These are phyloP conservation scores for Alternaria consortialis DNA, from an alignment of 2,329 filamentous ascomycete genomes.

Conservation along the genomic window DNA sequence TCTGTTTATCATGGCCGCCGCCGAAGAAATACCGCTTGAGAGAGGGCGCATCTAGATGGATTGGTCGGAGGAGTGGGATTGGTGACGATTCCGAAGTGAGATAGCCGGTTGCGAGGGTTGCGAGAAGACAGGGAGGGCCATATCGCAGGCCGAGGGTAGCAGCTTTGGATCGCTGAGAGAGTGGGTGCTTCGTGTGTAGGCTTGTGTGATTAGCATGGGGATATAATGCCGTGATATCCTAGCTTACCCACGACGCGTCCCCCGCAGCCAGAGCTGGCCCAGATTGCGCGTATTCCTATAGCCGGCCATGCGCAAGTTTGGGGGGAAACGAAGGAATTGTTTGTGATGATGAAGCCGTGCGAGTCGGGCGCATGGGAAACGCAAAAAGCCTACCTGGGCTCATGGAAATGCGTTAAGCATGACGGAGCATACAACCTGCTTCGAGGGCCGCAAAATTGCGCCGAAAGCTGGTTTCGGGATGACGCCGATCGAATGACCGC, in stretches of 20 bases:
- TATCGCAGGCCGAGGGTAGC: constrained; percentile 36
- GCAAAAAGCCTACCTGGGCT: constrained; percentile 30
- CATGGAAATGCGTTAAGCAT: constrained; percentile 38
- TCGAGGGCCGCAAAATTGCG: constrained; percentile 23
- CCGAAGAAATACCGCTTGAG: constrained; percentile 25
- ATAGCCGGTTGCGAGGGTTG: constrained; percentile 34
- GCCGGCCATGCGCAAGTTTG: constrained; percentile 33
- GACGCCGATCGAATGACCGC: constrained; percentile 21
- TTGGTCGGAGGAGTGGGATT: constrained; percentile 30
- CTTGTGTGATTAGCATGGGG: constrained; percentile 28
- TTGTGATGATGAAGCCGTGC: constrained; percentile 2
- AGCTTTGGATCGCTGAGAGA: constrained; percentile 19
- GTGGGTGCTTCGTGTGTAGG: constrained; percentile 30
- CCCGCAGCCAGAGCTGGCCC: constrained; percentile 39
- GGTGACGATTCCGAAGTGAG: constrained; percentile 26
- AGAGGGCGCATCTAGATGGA: constrained; percentile 43
- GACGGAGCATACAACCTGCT: constrained; percentile 32
- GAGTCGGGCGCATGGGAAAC: constrained; percentile 5
- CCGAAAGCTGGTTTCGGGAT: constrained; percentile 29
- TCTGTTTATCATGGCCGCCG: constrained; percentile 22
- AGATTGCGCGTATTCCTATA: constrained; percentile 35
- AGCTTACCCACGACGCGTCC: constrained; percentile 41
- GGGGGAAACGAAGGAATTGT: not conserved
- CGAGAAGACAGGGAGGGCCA: constrained; percentile 40
- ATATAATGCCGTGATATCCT: not conserved